Conservation (phyloP, 768 basidiomycete species). For the Collybia nuda region DNA sequence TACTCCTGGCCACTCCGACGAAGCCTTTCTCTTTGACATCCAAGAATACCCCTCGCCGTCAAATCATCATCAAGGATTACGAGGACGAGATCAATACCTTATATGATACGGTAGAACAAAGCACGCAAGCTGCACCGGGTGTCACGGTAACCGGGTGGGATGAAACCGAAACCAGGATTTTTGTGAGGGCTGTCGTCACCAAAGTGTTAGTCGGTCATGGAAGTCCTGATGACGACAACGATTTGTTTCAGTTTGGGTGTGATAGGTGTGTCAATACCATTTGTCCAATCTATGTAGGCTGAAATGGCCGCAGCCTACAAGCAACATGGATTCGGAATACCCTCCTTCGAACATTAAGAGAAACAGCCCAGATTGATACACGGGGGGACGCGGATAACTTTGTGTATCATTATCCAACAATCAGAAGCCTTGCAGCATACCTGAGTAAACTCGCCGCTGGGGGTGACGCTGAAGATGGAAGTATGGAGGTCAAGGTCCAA, state of each 20-base stretch:
- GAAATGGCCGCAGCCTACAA: slow-evolving; percentile 16
- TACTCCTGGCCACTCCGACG: slow-evolving; percentile 26
- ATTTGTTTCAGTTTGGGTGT: slow-evolving; percentile 34
- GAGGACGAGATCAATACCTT: slow-evolving; percentile 33
- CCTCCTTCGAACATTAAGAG: slow-evolving; percentile 15
- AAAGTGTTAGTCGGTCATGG: slow-evolving; percentile 22
- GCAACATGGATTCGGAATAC: slow-evolving; percentile 28
- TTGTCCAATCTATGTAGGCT: neutral
- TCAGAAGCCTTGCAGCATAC: slow-evolving; percentile 11
- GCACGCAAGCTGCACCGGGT: slow-evolving; percentile 19
- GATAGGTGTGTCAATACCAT: slow-evolving; percentile 24
- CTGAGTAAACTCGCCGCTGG: no score
- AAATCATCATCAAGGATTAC: slow-evolving; percentile 32
- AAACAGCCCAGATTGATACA: slow-evolving; percentile 13
- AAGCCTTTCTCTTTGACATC: slow-evolving; percentile 39
- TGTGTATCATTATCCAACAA: slow-evolving; percentile 24
- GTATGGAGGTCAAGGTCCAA: no score
- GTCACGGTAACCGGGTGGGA: slow-evolving; percentile 23
- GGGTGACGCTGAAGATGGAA: no score
- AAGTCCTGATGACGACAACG: slow-evolving; percentile 21
- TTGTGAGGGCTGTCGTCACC: slow-evolving; percentile 28
- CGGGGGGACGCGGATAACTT: slow-evolving; percentile 15
- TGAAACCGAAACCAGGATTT: slow-evolving; percentile 16
- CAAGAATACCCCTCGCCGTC: slow-evolving; percentile 33
- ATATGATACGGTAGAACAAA: slow-evolving; percentile 30